Evolutionary conservation across 352 stramenopile genomes (phyloP).

Genomic region (Globisporangium polare): DNA sequence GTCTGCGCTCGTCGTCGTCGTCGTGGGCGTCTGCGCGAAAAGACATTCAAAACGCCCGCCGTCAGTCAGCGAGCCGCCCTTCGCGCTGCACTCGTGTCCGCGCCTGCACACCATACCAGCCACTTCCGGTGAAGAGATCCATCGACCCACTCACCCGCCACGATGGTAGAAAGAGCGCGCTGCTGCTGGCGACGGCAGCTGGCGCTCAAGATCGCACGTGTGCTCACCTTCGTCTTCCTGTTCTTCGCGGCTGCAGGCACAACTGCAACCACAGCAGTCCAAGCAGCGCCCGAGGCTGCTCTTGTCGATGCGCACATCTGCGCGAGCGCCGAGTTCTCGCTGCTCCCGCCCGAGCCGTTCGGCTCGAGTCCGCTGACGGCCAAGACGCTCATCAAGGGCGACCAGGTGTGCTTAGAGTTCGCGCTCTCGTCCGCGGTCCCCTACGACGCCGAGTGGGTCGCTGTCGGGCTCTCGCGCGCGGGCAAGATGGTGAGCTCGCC

Average conservation of each 20-base stretch:
- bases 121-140: neutral
- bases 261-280: neutral
- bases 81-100: neutral
- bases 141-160: neutral
- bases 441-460: conserved; percentile 50
- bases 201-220: neutral
- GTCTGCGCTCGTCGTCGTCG: too few species aligned
- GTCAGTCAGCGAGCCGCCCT: neutral
- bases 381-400: conserved; percentile 47
- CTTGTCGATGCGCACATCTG: conserved; percentile 44
- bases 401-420: conserved; percentile 69
- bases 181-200: neutral
- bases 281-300: conserved; percentile 7
- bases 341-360: conserved; percentile 36
- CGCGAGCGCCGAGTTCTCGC: conserved; percentile 47
- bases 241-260: neutral
- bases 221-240: neutral
- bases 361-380: conserved; percentile 59
- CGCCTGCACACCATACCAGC: neutral
- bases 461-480: conserved; percentile 40
- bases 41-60: too few species aligned
- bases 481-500: conserved; percentile 69
- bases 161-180: neutral
- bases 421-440: conserved; percentile 35
- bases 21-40: too few species aligned